Base-by-base conservation (phyloP, 208 protist genomes). In the Trypanosoma vivax region DNA sequence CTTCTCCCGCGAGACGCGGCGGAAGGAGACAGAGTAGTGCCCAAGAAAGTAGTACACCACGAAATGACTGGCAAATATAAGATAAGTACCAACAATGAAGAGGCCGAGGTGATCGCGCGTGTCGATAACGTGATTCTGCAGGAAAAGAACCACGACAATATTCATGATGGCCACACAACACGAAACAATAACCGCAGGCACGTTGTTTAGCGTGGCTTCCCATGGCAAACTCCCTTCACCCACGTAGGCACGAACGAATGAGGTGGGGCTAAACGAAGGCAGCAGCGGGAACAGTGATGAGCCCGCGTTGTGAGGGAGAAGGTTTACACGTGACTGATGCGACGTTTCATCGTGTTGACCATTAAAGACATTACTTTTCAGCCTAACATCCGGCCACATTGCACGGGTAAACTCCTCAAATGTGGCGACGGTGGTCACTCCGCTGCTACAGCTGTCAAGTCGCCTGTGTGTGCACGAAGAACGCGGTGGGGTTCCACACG, bases 21-120 rank as follows among this genome's bases (percentile, higher is more conserved):
- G 67, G 47, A 93, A 95, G 10, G 78, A 90, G 21, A 61, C 45
- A 2, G 77, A 79, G 63, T 81, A 80, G 21, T 74, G 74, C 59
- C 85, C 78, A 10, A 95, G 66, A 60, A 90, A 90, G 67, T 92
- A 90, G 66, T 95, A 91, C 23, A 82, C 65, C 70, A 92, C 84
- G 67, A 86, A 95, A 60, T 95, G 93, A 9, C 65, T 83, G 7
- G 83, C 55, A 41, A 95, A 90, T 46, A 89, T 70, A 41, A 92
- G 64, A 63, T 95, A 95, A 48, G 76, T 85, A 46, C 89, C 89
- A 33, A 92, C 78, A 0, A 88, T 60, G 57, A 95, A 93, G 11
- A 95, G 60, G 3, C 85, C 83, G 23, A 92, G 58, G 61, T 95
- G 89, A 56, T 90, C 89, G 34, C 72, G 72, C 5, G 88, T 88